Percentiles rank a stretch among this genome's conserved stretches.
Evolutionary conservation across 2,329 filamentous ascomycete species (phyloP).

Genomic region (Lachnellula hyalina): DNA sequence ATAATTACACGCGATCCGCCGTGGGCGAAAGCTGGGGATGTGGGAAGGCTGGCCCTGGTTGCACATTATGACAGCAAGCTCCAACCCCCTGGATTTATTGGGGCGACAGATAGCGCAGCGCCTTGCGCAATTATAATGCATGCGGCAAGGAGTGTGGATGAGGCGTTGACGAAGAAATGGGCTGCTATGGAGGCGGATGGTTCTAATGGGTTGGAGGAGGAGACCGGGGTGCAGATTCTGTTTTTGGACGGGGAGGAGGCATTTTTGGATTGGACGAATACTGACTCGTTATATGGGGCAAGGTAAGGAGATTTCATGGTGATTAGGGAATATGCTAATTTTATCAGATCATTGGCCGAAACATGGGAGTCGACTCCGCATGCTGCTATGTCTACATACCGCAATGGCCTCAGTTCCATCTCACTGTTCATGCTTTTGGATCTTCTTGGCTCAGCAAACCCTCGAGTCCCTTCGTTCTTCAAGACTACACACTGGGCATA

Average conservation of each 20-base stretch:
- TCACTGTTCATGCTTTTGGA: constrained; percentile 89
- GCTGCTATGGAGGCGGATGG: constrained; percentile 60
- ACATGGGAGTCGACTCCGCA: constrained; percentile 71
- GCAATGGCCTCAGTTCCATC: constrained; percentile 71
- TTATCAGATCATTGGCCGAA: constrained; percentile 63
- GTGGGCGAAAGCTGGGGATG: constrained; percentile 67
- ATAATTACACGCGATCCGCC: constrained; percentile 86
- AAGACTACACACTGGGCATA: constrained; percentile 93
- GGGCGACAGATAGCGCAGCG: constrained; percentile 87
- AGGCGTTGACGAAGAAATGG: constrained; percentile 78
- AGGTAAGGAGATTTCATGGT: constrained; percentile 45
- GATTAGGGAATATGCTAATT: constrained; percentile 6
- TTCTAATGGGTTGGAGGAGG: constrained; percentile 58
- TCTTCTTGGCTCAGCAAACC: constrained; percentile 66
- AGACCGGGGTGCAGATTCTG: constrained; percentile 81
- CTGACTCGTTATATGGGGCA: constrained; percentile 84
- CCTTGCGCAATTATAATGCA: constrained; percentile 94
- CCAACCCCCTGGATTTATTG: constrained; percentile 78
- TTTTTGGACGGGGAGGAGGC: constrained; percentile 94
- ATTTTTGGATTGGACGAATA: constrained; percentile 71
- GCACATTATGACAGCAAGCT: constrained; percentile 92
- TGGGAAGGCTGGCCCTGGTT: constrained; percentile 76
- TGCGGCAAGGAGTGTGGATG: constrained; percentile 73
- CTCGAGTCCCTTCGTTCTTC: constrained; percentile 79
- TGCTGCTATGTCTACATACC: constrained; percentile 67